A percentile compares a stretch with the other conserved stretches of the same genome.
Conservation (phyloP, 768 basidiomycete species). For the Rhodocollybia butyracea region DNA sequence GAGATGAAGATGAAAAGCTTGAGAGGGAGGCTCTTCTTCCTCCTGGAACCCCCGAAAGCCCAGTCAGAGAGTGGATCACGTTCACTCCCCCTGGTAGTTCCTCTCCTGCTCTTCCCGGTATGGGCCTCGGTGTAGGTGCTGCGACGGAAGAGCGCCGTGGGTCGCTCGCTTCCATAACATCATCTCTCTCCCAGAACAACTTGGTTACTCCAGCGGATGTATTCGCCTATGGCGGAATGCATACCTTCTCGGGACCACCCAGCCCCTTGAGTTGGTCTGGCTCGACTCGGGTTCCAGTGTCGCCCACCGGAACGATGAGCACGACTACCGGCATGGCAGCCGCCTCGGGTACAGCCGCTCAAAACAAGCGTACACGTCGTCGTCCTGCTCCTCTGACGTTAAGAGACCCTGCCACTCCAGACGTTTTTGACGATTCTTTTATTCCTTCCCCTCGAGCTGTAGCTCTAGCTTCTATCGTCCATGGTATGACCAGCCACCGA, state of each 20-base stretch:
- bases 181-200: background rate
- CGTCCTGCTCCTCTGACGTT: constrained; percentile 8
- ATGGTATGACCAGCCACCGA: background rate
- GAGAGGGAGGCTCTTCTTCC: constrained; percentile 63
- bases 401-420: background rate
- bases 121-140: constrained; percentile 5
- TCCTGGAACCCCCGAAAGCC: constrained; percentile 21
- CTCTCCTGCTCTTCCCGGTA: constrained; percentile 14
- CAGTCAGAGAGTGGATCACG: constrained; percentile 34
- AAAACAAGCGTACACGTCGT: constrained; percentile 4
- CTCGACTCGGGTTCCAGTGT: background rate
- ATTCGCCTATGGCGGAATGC: background rate
- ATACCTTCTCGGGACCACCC: background rate
- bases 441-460: constrained; percentile 3
- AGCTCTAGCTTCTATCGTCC: constrained; percentile 1
- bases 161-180: constrained; percentile 1
- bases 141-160: constrained; percentile 8
- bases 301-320: constrained; percentile 1
- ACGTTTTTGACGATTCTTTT: constrained; percentile 10
- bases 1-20: constrained; percentile 69
- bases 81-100: constrained; percentile 24
- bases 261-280: background rate
- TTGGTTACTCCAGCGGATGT: constrained; percentile 2
- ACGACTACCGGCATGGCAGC: constrained; percentile 3
- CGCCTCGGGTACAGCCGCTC: background rate